Evolutionary conservation across 2,329 filamentous ascomycete species (phyloP), one percentile per base, ranked within the genome.

Genomic region (Didymellaceae sp.): DNA sequence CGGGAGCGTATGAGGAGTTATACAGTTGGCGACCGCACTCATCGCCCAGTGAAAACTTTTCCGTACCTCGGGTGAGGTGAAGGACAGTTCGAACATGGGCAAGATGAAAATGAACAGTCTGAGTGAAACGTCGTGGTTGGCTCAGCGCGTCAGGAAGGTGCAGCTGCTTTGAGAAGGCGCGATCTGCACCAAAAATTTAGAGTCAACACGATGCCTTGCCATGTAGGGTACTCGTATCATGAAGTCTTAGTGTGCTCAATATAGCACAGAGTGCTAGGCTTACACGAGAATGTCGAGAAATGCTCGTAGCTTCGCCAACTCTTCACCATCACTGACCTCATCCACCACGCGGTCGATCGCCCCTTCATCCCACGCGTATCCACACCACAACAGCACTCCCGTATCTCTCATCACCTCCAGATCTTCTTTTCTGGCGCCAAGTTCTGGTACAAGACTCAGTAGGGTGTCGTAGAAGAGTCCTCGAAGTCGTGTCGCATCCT

Each of bases 341-440:
- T 81, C 72, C 1, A 87, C 82, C 13, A 82, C 82, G 1, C 85
- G 76, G 66, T 86, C 75, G 45, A 87, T 77, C 24, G 68, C 72
- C 0, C 85, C 84, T 18, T 83, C 77, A 62, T 87, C 84, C 67
- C 84, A 87, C 2, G 84, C 83, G 62, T 83, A 84, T 1, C 84
- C 85, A 65, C 82, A 78, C 85, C 85, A 87, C 2, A 87, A 73
- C 14, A 87, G 53, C 5, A 87, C 76, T 0, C 85, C 84, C 14
- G 86, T 58, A 65, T 75, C 64, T 74, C 77, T 77, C 10, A 82
- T 78, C 30, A 77, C 56, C 44, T 62, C 63, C 0, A 83, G 68
- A 0, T 73, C 72, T 4, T 71, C 61, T 10, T 70, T 30, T 2
- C 71, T 52, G 8, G 67, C 48, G 11, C 58, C 55, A 7, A 82